These are phyloP conservation scores for Metarhizium guizhouense DNA, from an alignment of 2,329 filamentous ascomycete genomes.

Conservation along the genomic window DNA sequence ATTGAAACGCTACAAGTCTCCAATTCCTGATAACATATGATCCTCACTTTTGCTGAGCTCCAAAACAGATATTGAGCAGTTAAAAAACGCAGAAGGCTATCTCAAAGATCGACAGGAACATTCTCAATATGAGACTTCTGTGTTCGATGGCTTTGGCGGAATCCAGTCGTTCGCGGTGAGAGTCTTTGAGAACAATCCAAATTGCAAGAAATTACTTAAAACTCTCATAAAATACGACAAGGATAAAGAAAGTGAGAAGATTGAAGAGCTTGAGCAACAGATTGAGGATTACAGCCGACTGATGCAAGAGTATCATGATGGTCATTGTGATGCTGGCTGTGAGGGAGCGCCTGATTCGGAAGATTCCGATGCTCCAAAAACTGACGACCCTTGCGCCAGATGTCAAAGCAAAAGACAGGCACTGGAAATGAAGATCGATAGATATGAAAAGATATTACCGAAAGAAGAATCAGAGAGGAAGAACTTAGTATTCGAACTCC, in stretches of 20 bases:
- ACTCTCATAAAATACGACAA: not conserved
- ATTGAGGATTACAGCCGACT: too few relatives aligned
- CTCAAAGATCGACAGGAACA: conserved; percentile 14
- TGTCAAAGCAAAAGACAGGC: not conserved
- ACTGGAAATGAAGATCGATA: not conserved
- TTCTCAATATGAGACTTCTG: not conserved
- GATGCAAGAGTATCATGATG: too few relatives aligned
- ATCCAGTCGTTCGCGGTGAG: not conserved
- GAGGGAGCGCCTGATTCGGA: conserved; percentile 29
- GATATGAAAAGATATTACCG: conserved; percentile 37
- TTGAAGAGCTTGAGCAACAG: not conserved
- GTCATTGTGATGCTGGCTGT: not conserved
- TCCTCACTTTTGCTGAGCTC: conserved; percentile 35
- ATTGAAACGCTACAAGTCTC: conserved; percentile 36
- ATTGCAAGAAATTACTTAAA: not conserved
- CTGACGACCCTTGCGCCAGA: not conserved
- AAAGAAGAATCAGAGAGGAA: conserved; percentile 20
- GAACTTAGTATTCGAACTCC: conserved; percentile 44
- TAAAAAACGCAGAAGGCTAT: not conserved
- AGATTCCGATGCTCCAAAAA: not conserved
- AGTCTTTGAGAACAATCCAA: not conserved
- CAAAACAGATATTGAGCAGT: conserved; percentile 28
- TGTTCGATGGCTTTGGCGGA: not conserved
- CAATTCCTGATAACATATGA: conserved; percentile 28
- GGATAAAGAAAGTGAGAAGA: not conserved